Base-by-base conservation (phyloP, 306 rosid genomes). In the Mucuna pruriens region DNA sequence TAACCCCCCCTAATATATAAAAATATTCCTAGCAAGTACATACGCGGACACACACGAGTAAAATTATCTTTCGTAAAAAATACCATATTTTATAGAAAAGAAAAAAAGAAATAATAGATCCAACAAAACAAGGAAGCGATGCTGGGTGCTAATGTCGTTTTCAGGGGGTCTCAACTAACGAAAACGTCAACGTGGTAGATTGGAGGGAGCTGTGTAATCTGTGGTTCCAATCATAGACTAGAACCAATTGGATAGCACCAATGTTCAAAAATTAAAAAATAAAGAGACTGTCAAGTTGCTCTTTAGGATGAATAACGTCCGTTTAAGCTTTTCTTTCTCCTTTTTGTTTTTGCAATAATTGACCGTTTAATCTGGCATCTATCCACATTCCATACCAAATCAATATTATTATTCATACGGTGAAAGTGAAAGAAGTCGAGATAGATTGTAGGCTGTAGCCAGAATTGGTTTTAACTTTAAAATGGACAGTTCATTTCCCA, bases 401-500 rank as follows among this genome's bases (percentile, higher is more conserved):
- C 16, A 26, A 49, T 17, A n/a, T 34, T n/a, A 26, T 31, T 17
- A n/a, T 34, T n/a, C 10, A 74, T 12, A 42, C 12, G 64, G 17
- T 26, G 65, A 58, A 23, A 61, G 71, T 29, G 23, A 20, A 58
- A 22, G 20, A 58, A 31, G 45, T 11, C 6, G 33, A 73, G 7
- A 52, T 7, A 73, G 48, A 19, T 4, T 34, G n/a, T 19, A 4
- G 45, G 26, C n/a, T 34, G n/a, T 19, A 4, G 45, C 40, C n/a
- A 39, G 4, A 23, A 11, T 7, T 58, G 1, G 36, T 52, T 54
- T 52, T 33, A 73, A 49, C 46, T 75, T 15, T 29, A 7, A n/a
- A n/a, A 16, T 42, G 54, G 80, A 61, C 71, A 60, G 80, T 60
- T 75, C 58, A 42, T 61, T 61, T 60, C 71, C 79, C 80, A 75